These are phyloP conservation scores for Aspergillus coremiiformis DNA, from an alignment of 495 filamentous ascomycete species.

Conservation along the genomic window DNA sequence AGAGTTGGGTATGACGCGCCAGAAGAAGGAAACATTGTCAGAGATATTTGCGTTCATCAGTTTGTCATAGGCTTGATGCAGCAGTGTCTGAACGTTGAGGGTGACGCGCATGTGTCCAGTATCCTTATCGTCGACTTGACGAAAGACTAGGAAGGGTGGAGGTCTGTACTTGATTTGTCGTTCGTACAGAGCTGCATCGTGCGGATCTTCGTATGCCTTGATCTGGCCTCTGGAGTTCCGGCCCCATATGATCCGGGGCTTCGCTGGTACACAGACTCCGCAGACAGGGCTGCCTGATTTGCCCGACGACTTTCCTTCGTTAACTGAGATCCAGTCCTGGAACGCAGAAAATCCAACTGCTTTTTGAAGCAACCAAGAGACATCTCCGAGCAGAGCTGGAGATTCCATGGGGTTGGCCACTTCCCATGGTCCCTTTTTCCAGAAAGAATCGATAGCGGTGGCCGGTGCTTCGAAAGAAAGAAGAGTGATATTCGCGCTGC, in stretches of 20 bases:
- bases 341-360: slow-evolving; percentile 14
- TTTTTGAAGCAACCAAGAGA: slow-evolving; percentile 29
- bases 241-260: slow-evolving; percentile 37
- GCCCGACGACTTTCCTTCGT: not conserved
- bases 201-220: slow-evolving; percentile 40
- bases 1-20: slow-evolving; percentile 47
- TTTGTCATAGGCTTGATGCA: slow-evolving; percentile 46
- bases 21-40: slow-evolving; percentile 25
- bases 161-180: slow-evolving; percentile 43
- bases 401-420: slow-evolving; percentile 16
- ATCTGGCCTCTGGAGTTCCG: slow-evolving; percentile 13
- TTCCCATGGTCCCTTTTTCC: slow-evolving; percentile 14
- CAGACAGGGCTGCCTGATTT: slow-evolving; percentile 15
- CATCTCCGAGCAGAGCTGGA: slow-evolving; percentile 15
- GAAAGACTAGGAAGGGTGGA: slow-evolving; percentile 37
- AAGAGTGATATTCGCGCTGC: slow-evolving; percentile 22
- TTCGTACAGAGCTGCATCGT: slow-evolving; percentile 41
- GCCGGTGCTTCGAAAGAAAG: slow-evolving; percentile 16
- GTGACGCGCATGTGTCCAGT: slow-evolving; percentile 37
- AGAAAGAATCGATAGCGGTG: slow-evolving; percentile 6
- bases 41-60: slow-evolving; percentile 18
- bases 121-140: slow-evolving; percentile 22
- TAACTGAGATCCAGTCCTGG: slow-evolving; percentile 20
- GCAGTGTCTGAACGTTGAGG: slow-evolving; percentile 47
- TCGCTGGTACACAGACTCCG: slow-evolving; percentile 34